Percentiles rank a stretch among this genome's conserved stretches.
Conservation (phyloP, 257 asterid species). For the Schizonepeta tenuifolia region DNA sequence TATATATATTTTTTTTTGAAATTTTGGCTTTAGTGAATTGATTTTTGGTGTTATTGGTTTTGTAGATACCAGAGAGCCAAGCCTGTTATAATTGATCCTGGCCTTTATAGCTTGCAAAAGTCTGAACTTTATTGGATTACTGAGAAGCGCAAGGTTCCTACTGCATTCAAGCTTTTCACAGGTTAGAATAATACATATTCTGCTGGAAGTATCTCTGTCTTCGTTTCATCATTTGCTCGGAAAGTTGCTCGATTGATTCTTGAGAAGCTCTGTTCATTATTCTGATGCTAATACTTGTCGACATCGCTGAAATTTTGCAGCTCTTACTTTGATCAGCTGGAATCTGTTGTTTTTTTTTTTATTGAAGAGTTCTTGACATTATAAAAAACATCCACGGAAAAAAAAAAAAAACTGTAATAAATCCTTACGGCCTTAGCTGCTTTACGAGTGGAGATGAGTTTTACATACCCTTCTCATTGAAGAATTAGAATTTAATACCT, state of each 20-base stretch:
- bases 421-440: not conserved
- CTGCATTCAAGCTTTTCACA: slow-evolving; percentile 69
- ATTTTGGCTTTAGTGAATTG: slow-evolving; percentile 13
- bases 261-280: not conserved
- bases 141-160: slow-evolving; percentile 65
- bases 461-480: not conserved
- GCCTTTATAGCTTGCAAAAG: slow-evolving; percentile 61
- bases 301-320: not conserved
- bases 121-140: slow-evolving; percentile 69
- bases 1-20: not conserved
- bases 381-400: not conserved
- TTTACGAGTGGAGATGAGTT: not conserved
- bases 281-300: not conserved
- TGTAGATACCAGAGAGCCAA: slow-evolving; percentile 68
- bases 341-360: not conserved
- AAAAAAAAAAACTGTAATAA: not conserved
- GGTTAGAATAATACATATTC: slow-evolving; percentile 40
- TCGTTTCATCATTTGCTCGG: not conserved
- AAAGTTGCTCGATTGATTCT: not conserved
- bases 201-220: slow-evolving; percentile 1
- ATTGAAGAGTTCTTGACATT: not conserved
- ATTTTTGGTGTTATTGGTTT: slow-evolving; percentile 19
- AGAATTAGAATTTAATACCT: not conserved
- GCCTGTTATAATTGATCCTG: slow-evolving; percentile 81
- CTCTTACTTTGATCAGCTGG: not conserved